These are phyloP conservation scores for Pisolithus microcarpus DNA, from an alignment of 768 basidiomycete genomes.

Conservation along the genomic window DNA sequence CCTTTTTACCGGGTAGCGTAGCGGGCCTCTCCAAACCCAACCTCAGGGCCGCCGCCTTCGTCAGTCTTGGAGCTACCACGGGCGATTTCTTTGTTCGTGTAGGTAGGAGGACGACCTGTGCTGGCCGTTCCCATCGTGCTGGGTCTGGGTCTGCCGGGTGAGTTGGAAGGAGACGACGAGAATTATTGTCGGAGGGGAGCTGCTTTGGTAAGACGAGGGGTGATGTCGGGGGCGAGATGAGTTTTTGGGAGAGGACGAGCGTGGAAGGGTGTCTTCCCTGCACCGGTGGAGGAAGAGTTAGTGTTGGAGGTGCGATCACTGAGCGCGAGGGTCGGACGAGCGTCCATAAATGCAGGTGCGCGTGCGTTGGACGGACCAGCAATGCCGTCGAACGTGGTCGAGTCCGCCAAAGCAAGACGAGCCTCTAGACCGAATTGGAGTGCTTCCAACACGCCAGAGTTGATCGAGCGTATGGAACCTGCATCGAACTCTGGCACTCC, in stretches of 20 bases:
- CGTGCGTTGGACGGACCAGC: no score
- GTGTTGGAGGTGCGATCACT: no score
- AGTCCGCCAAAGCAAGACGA: no score
- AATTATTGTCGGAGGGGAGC: slow-evolving; percentile 55
- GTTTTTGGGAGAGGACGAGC: no score
- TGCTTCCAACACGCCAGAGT: slow-evolving; percentile 39
- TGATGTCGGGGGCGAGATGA: slow-evolving; percentile 58
- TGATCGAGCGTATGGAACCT: slow-evolving; percentile 35
- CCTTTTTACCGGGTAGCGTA: slow-evolving; percentile 31
- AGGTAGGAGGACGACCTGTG: slow-evolving; percentile 23
- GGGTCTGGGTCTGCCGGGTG: slow-evolving; percentile 9
- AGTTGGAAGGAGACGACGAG: slow-evolving; percentile 41
- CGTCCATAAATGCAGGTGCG: no score
- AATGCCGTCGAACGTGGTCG: no score
- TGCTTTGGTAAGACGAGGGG: slow-evolving; percentile 69
- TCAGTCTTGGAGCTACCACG: slow-evolving; percentile 64
- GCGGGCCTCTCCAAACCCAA: slow-evolving; percentile 44
- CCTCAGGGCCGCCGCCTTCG: slow-evolving; percentile 65
- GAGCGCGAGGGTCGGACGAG: no score
- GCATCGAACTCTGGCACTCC: slow-evolving; percentile 23
- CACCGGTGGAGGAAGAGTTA: no score
- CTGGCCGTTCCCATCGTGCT: slow-evolving; percentile 29
- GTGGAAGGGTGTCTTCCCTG: no score
- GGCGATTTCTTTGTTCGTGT: slow-evolving; percentile 46
- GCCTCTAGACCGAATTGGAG: no score